Evolutionary conservation across 2,329 filamentous ascomycete genomes (phyloP), one percentile per base, ranked within the genome.

Genomic region (Penicillium freii): DNA sequence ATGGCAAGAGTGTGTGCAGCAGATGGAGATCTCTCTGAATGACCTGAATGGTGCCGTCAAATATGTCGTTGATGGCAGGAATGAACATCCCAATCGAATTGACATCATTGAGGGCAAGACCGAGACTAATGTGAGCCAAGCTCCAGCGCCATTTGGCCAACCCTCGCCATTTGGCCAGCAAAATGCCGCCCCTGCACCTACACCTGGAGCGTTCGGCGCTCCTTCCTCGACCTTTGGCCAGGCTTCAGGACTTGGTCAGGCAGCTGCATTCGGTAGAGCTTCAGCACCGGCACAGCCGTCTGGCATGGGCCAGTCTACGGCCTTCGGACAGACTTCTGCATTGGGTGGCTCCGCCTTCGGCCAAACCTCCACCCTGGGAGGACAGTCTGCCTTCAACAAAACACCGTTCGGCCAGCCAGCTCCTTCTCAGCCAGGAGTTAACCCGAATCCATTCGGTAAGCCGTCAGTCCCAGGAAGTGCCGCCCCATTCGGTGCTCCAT

Each of bases 1-100:
- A 7, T 87, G 87, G 66, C 78, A 82, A 31, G 84, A 86, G 60
- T 85, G 88, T 4, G 78, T 87, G 60, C 80, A 87, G 57, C 90
- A 94, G 71, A 90, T 92, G 51, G 83, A 90, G 58, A 82, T 79
- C n/a, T 86, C 87, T 1, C 70, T 91, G 1, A 82, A 79, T 58
- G 87, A 95, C 66, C 72, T 90, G 10, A 81, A 88, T 58, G 89
- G 87, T 3, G 92, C 92, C 1, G 80, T 89, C 44, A 82, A 86
- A 54, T 94, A 87, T 69, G 77, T 94, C 15, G 68, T 87, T 10
- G 81, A 85, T 5, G 84, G 82, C 23, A 84, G 83, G 53, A 85
- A 89, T 52, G 83, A 85, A 40, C 90, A 91, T 66, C 90, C 90
- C 1, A 95, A 94, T 69, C 83, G 91, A 40, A 77, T 82, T 51